These are phyloP conservation scores for Coemansia sp. DNA, from an alignment of 192 early-diverging fungal species.

Conservation along the genomic window DNA sequence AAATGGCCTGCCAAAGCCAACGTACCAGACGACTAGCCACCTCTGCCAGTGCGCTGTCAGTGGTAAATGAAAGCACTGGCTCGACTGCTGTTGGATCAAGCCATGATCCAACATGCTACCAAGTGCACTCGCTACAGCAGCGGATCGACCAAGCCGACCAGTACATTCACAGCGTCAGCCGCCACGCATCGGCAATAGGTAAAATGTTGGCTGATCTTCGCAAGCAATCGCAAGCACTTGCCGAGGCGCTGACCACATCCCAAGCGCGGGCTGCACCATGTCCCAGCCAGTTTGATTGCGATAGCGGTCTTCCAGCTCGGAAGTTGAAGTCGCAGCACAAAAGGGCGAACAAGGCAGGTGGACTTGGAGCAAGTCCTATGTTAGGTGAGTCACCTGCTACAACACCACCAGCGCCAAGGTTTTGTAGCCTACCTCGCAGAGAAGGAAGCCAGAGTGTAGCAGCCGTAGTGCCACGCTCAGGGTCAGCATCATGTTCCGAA, in stretches of 20 bases:
- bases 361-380: not conserved
- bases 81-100: conserved; percentile 5
- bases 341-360: not conserved
- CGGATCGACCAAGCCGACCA: conserved; percentile 34
- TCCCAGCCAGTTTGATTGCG: not conserved
- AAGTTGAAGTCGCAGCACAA: not conserved
- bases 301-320: not conserved
- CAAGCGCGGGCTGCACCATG: conserved; percentile 17
- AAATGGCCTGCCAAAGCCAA: not conserved
- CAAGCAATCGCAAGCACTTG: conserved; percentile 22
- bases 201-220: conserved; percentile 26
- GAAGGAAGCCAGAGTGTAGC: not conserved
- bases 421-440: not conserved
- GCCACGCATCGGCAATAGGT: conserved; percentile 21
- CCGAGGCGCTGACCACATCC: conserved; percentile 19
- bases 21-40: not conserved
- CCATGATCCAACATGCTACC: conserved; percentile 8
- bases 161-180: conserved; percentile 19
- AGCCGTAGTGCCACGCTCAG: not conserved
- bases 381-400: not conserved
- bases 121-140: conserved; percentile 18
- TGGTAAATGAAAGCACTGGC: conserved; percentile 2
- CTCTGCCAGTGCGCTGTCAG: conserved; percentile 6
- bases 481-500: not conserved
- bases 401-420: not conserved